Evolutionary conservation across 1,139 yeast genomes (phyloP).

Genomic region (Blastobotrys malaysiensis): DNA sequence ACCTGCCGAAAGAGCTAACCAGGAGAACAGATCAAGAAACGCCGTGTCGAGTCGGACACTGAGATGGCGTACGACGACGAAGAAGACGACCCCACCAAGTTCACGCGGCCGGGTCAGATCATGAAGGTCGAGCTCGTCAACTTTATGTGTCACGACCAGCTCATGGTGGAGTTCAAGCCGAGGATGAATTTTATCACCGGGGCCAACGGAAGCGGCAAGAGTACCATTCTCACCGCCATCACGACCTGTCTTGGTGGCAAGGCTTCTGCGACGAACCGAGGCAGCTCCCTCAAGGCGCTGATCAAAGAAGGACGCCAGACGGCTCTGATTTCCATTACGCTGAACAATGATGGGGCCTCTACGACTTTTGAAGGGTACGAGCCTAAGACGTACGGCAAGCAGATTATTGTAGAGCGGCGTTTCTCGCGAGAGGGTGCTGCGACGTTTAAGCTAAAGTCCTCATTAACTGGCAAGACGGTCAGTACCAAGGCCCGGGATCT

Average conservation of each 20-base stretch:
- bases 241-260: constrained; percentile 91
- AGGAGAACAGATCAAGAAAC: not conserved
- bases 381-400: constrained; percentile 59
- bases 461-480: constrained; percentile 42
- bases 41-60: not conserved
- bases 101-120: constrained; percentile 22
- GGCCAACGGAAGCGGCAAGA: constrained; percentile 91
- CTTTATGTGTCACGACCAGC: constrained; percentile 68
- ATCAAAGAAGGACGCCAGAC: constrained; percentile 72
- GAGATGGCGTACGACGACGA: not conserved
- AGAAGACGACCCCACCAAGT: not conserved
- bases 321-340: constrained; percentile 54
- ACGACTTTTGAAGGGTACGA: constrained; percentile 43
- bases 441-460: constrained; percentile 51
- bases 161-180: constrained; percentile 73
- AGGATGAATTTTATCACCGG: constrained; percentile 89
- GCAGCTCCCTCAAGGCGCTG: constrained; percentile 59
- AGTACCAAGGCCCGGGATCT: constrained; percentile 60
- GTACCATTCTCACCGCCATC: constrained; percentile 87
- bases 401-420: constrained; percentile 67
- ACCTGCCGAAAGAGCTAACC: not conserved
- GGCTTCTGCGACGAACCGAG: constrained; percentile 88
- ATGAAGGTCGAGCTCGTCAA: constrained; percentile 26
- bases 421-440: constrained; percentile 46
- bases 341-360: constrained; percentile 58